Evolutionary conservation across 768 basidiomycete genomes (phyloP).

Genomic region (Lactarius indigo): DNA sequence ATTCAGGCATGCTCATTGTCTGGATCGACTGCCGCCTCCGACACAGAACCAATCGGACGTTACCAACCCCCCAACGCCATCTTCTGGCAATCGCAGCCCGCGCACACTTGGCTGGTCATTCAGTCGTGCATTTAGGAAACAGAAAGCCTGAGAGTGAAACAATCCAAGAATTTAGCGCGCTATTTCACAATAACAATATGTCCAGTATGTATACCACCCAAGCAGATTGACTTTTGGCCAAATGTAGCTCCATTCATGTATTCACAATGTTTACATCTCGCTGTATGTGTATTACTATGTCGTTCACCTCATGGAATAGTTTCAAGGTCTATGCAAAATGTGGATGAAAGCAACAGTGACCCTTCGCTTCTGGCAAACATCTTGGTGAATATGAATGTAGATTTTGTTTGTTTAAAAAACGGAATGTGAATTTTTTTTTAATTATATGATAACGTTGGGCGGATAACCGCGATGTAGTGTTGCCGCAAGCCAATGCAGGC

Average conservation of each 20-base stretch:
- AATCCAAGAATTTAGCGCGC: background rate
- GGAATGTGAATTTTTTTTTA: too few relatives aligned
- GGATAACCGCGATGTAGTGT: too few relatives aligned
- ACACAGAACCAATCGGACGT: background rate
- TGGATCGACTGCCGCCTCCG: constrained; percentile 11
- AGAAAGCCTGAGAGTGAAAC: constrained; percentile 9
- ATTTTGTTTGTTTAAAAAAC: too few relatives aligned
- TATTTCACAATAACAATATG: background rate
- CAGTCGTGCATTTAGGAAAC: constrained; percentile 11
- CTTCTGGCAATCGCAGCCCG: background rate
- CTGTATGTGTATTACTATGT: background rate
- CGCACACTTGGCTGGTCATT: constrained; percentile 11
- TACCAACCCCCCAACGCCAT: background rate
- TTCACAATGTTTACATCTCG: background rate
- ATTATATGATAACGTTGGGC: too few relatives aligned
- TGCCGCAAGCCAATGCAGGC: too few relatives aligned
- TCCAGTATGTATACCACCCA: background rate
- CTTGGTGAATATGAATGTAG: too few relatives aligned
- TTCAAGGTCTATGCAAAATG: background rate
- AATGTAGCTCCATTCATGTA: background rate
- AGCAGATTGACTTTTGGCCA: background rate
- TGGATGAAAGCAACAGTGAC: background rate
- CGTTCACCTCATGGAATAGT: background rate
- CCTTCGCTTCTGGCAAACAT: too few relatives aligned
- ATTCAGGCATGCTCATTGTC: constrained; percentile 22